These are phyloP conservation scores for Clitopilus hobsonii DNA, from an alignment of 768 basidiomycete species.

Conservation along the genomic window DNA sequence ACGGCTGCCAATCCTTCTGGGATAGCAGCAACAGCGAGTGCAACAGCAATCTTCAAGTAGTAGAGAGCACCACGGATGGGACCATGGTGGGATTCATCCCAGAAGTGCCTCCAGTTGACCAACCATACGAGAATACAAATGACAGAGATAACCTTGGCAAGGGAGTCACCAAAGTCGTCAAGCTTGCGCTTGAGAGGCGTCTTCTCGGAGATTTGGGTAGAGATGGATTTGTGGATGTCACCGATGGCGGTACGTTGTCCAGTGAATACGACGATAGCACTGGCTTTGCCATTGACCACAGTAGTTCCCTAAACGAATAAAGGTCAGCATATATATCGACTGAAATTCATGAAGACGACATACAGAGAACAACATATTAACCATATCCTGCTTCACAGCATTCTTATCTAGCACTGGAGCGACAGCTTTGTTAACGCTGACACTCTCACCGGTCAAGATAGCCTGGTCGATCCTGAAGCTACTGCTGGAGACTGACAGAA, in stretches of 20 bases:
- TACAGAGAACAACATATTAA: constrained; percentile 92
- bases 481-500: constrained; percentile 86
- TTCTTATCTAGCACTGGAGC: constrained; percentile 62
- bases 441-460: constrained; percentile 92
- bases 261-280: constrained; percentile 83
- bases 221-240: constrained; percentile 95
- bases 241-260: constrained; percentile 90
- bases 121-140: constrained; percentile 98
- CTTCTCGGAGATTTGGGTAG: constrained; percentile 90
- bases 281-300: constrained; percentile 89
- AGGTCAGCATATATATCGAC: not conserved
- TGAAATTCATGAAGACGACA: constrained; percentile 18
- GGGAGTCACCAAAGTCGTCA: constrained; percentile 96
- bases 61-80: constrained; percentile 91
- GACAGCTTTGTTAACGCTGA: constrained; percentile 78
- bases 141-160: constrained; percentile 96
- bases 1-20: constrained; percentile 98
- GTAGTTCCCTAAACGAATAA: constrained; percentile 71
- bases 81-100: constrained; percentile 91
- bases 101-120: constrained; percentile 94
- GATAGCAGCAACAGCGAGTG: constrained; percentile 97
- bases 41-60: constrained; percentile 99
- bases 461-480: constrained; percentile 96
- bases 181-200: constrained; percentile 96
- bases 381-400: constrained; percentile 98